Evolutionary conservation across 352 stramenopile genomes (phyloP).

Genomic region (Phytophthora constricta): DNA sequence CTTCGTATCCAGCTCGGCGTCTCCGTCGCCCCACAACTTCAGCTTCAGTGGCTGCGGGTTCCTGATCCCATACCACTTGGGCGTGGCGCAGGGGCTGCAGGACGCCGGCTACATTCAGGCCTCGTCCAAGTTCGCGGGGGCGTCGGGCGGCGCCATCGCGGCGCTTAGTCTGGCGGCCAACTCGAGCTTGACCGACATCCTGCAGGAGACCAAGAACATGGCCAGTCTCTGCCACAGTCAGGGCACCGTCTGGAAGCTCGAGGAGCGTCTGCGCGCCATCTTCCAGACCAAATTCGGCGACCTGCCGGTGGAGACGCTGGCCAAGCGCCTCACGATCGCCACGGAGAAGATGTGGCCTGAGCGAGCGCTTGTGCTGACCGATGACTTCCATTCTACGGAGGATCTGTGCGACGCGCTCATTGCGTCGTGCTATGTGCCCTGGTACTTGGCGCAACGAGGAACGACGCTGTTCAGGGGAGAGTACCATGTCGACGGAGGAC

Average conservation of each 20-base stretch:
- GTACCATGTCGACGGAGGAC: slow-evolving; percentile 73
- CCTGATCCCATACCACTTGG: slow-evolving; percentile 82
- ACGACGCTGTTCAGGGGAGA: slow-evolving; percentile 64
- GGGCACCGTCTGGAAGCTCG: slow-evolving; percentile 74
- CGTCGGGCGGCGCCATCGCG: slow-evolving; percentile 74
- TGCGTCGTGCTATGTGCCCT: slow-evolving; percentile 81
- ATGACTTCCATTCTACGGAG: slow-evolving; percentile 63
- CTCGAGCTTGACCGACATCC: slow-evolving; percentile 58
- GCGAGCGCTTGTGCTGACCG: slow-evolving; percentile 51
- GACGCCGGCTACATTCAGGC: slow-evolving; percentile 53
- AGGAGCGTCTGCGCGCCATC: slow-evolving; percentile 59
- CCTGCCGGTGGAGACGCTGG: slow-evolving; percentile 47
- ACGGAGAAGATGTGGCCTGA: slow-evolving; percentile 78
- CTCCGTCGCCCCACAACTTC: slow-evolving; percentile 51
- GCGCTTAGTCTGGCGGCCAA: slow-evolving; percentile 68
- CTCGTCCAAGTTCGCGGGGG: slow-evolving; percentile 68
- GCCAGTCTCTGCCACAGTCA: slow-evolving; percentile 52
- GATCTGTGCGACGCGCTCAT: slow-evolving; percentile 74
- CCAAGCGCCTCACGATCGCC: slow-evolving; percentile 65
- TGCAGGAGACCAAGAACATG: slow-evolving; percentile 67
- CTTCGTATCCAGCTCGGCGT: slow-evolving; percentile 10
- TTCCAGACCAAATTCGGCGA: slow-evolving; percentile 63
- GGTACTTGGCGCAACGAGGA: slow-evolving; percentile 65
- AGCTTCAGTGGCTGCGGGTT: slow-evolving; percentile 85
- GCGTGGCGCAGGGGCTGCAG: slow-evolving; percentile 65